A percentile compares a stretch with the other conserved stretches of the same genome.
These are phyloP conservation scores for Farysia itapuensis DNA, from an alignment of 1,284 basidiomycete genomes.

Conservation along the genomic window DNA sequence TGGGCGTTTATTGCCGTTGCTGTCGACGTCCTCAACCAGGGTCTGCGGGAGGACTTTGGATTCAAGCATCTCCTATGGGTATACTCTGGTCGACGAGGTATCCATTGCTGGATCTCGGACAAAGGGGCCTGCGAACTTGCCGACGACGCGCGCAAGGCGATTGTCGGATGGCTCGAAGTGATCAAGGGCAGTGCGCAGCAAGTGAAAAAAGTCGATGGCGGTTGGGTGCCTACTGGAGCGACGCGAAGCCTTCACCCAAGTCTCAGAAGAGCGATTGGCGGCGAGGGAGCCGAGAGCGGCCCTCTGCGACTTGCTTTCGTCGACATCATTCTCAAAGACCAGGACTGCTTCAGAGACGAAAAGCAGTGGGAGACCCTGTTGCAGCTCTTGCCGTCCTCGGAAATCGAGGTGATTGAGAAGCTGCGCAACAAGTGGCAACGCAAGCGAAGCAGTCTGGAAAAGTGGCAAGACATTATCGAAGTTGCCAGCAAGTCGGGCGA, in stretches of 20 bases:
- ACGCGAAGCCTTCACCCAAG: constrained; percentile 63
- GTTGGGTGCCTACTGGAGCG: constrained; percentile 65
- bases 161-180: constrained; percentile 85
- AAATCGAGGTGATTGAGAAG: constrained; percentile 43
- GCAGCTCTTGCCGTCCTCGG: constrained; percentile 68
- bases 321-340: constrained; percentile 76
- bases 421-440: constrained; percentile 70
- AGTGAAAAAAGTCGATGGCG: constrained; percentile 76
- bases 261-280: constrained; percentile 52
- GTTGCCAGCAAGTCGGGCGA: constrained; percentile 55
- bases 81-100: constrained; percentile 95
- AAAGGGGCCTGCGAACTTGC: constrained; percentile 81
- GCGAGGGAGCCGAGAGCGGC: constrained; percentile 60
- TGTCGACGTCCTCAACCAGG: constrained; percentile 79
- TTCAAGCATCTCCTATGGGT: constrained; percentile 84
- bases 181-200: constrained; percentile 77
- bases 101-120: constrained; percentile 97
- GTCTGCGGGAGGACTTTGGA: constrained; percentile 81
- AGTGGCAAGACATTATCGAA: constrained; percentile 71
- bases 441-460: constrained; percentile 67
- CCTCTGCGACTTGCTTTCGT: constrained; percentile 68
- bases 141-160: constrained; percentile 83
- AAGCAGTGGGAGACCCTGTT: constrained; percentile 77
- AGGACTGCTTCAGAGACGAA: constrained; percentile 77
- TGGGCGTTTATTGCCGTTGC: constrained; percentile 94